Base-by-base conservation (phyloP, 2,329 filamentous ascomycete species). In the Pseudogymnoascus sp. region DNA sequence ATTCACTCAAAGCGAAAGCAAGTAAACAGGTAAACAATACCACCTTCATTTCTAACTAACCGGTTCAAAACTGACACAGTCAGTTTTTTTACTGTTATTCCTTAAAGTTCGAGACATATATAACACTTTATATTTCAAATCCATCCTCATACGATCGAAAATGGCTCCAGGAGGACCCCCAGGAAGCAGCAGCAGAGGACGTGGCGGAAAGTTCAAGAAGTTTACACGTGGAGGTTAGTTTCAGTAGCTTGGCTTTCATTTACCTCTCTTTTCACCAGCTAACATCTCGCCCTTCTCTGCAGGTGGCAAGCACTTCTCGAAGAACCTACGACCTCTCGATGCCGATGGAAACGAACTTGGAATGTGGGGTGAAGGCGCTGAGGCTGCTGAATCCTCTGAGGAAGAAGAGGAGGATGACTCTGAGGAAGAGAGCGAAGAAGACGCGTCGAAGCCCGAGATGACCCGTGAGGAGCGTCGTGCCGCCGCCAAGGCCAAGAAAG, bases 301-400 rank as follows among this genome's bases (percentile, higher is more conserved):
- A 96, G 92, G 92, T 65, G 94, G 94, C 71, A 96, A 97, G 77
- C 88, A 96, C 72, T 99, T 95, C 78, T 97, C 92, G 67, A 88
- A 91, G 67, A 87, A 97, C 74, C 85, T 97, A 53, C 87, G 90
- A 74, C 92, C 92, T 18, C 78, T 94, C 70, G 92, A 97, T 71
- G 87, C 86, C 68, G 90, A 97, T 71, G 94, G 93, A 68, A 94
- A 94, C 71, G 86, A 90, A 68, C 80, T 93, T 65, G 87, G 88
- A 80, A 58, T 58, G 57, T 58, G 57, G 57, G 57, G 57, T 38
- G 93, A 93, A 90, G 86, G 83, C 72, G 83, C 86, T 72, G 76
- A 84, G 33, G 75, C 76, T 57, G 68, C 76, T 60, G 73, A 75
- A n/a, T 71, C 78, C 35, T 78, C 79, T 1, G 76, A 76, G 35